phyloP scores from a whole-genome alignment of 768 basidiomycete species.

The Xanthoconium stramineum region DNA sequence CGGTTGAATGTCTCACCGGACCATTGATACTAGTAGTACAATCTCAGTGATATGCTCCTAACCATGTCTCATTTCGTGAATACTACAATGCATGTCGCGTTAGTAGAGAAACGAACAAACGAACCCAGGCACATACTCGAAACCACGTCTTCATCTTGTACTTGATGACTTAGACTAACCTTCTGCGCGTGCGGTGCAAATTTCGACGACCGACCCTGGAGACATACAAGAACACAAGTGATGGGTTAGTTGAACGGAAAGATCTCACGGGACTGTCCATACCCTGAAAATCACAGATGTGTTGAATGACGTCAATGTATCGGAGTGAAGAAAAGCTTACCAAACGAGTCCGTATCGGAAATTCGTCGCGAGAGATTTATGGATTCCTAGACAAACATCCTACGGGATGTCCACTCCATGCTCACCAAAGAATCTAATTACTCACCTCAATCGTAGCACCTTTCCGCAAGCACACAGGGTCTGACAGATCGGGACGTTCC shows the following conservation, averaged over 20 bases:
- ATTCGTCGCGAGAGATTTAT: constrained; percentile 83
- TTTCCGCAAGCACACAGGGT: constrained; percentile 87
- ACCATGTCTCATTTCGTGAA: constrained; percentile 28
- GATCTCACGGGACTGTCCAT: not conserved
- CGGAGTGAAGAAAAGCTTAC: constrained; percentile 39
- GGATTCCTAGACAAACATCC: constrained; percentile 91
- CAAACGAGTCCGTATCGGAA: constrained; percentile 96
- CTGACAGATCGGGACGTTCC: constrained; percentile 85
- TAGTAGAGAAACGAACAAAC: not conserved
- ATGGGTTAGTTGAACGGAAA: not conserved
- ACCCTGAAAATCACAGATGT: constrained; percentile 23
- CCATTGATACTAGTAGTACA: not conserved
- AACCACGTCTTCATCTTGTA: constrained; percentile 86
- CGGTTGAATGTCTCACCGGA: no score
- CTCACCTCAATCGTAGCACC: constrained; percentile 90
- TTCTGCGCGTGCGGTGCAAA: constrained; percentile 94
- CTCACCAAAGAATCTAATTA: not conserved
- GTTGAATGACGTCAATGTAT: not conserved
- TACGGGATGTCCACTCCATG: constrained; percentile 22
- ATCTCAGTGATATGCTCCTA: not conserved
- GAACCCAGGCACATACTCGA: constrained; percentile 57
- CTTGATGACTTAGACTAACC: constrained; percentile 78
- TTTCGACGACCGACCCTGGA: constrained; percentile 88
- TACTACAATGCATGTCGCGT: constrained; percentile 16
- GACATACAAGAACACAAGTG: not conserved